phyloP scores from a whole-genome alignment of 768 basidiomycete genomes.

The Agrocybe chaxingu region DNA sequence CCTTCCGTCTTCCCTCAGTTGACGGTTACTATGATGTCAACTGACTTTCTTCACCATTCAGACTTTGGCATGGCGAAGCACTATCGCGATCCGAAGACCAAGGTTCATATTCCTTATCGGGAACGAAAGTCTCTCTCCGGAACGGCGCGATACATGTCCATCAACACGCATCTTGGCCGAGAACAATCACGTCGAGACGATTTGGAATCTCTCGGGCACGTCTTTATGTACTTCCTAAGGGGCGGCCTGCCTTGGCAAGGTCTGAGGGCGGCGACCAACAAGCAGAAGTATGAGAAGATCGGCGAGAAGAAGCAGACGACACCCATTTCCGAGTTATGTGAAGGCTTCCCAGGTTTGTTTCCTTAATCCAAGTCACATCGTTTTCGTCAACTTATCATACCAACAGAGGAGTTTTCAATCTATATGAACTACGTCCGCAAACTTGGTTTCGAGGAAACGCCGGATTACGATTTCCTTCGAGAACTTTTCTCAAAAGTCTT shows the following conservation, averaged over 20 bases:
- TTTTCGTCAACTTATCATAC: not conserved
- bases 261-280: slow-evolving; percentile 95
- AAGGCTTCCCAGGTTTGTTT: slow-evolving; percentile 88
- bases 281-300: slow-evolving; percentile 99
- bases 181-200: slow-evolving; percentile 96
- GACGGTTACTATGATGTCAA: too few relatives aligned
- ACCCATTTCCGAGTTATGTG: slow-evolving; percentile 87
- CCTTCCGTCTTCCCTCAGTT: too few relatives aligned
- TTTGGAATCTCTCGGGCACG: slow-evolving; percentile 94
- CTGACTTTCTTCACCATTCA: slow-evolving; percentile 19
- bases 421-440: slow-evolving; percentile 99
- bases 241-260: slow-evolving; percentile 99
- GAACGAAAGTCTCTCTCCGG: slow-evolving; percentile 96
- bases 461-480: slow-evolving; percentile 96
- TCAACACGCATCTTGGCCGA: slow-evolving; percentile 97
- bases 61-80: slow-evolving; percentile 99
- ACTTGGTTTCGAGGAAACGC: slow-evolving; percentile 94
- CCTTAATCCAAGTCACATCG: slow-evolving; percentile 1
- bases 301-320: slow-evolving; percentile 99
- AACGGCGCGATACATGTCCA: slow-evolving; percentile 98
- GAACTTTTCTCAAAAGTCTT: slow-evolving; percentile 92
- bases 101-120: slow-evolving; percentile 97
- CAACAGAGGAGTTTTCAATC: slow-evolving; percentile 91
- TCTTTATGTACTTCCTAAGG: slow-evolving; percentile 98
- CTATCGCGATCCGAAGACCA: slow-evolving; percentile 97